Percentiles rank a stretch among this genome's conserved stretches.
These are phyloP conservation scores for Chaetomium strumarium DNA, from an alignment of 2,329 filamentous ascomycete species.

Conservation along the genomic window DNA sequence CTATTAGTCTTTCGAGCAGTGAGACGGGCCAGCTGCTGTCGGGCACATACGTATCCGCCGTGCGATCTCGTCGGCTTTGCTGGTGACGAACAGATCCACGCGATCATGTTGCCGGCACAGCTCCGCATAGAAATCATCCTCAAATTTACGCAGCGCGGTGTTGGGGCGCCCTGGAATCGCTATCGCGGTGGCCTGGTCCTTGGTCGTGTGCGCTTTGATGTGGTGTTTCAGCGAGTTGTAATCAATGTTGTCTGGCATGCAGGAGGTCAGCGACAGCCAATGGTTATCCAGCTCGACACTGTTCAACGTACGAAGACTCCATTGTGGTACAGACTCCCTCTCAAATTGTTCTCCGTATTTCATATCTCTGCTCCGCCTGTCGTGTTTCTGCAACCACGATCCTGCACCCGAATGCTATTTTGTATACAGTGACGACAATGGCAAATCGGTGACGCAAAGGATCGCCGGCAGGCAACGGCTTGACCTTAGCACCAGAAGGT, in stretches of 20 bases:
- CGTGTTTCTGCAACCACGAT: background rate
- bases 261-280: constrained; percentile 11
- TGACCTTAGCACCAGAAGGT: too few species aligned
- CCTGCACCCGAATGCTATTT: background rate
- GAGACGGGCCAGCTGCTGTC: background rate
- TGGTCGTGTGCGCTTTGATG: constrained; percentile 74
- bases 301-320: constrained; percentile 60
- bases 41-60: constrained; percentile 56
- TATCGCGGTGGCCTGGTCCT: constrained; percentile 62
- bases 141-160: constrained; percentile 54
- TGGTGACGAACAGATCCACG: constrained; percentile 70
- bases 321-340: constrained; percentile 72
- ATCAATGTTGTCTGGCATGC: constrained; percentile 67
- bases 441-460: background rate
- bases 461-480: too few species aligned
- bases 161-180: constrained; percentile 68
- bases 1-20: constrained; percentile 25
- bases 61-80: constrained; percentile 73
- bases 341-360: constrained; percentile 73
- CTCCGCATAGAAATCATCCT: constrained; percentile 64
- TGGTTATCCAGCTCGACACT: background rate
- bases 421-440: constrained; percentile 1
- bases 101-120: constrained; percentile 71
- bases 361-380: constrained; percentile 40
- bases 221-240: constrained; percentile 82